Conservation (phyloP, 306 rosid species). For the Elaeagnus macrophylla region DNA sequence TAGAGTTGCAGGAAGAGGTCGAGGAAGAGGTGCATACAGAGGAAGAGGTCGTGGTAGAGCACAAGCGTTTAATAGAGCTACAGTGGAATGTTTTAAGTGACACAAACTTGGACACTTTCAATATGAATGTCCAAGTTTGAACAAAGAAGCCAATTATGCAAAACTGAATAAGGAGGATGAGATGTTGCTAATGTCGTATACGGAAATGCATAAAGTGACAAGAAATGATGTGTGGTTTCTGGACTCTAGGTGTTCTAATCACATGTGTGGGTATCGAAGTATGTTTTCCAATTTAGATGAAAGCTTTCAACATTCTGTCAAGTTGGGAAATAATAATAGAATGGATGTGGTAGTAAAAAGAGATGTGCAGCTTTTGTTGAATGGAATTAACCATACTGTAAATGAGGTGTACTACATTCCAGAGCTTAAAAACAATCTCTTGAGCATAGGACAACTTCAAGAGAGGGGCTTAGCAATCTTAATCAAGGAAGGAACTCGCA, state of each 20-base stretch:
- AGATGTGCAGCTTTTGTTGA: background rate
- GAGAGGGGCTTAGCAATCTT: background rate
- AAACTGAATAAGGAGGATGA: background rate
- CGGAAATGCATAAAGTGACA: background rate
- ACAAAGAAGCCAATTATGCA: background rate
- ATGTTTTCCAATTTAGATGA: background rate
- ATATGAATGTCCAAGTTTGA: background rate
- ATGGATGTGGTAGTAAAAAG: background rate
- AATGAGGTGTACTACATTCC: background rate
- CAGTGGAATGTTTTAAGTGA: background rate
- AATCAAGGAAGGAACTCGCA: background rate
- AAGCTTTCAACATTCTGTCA: background rate
- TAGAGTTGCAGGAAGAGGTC: background rate
- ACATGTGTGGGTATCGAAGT: background rate
- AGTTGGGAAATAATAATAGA: background rate
- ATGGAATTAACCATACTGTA: background rate
- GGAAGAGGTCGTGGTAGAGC: no score
- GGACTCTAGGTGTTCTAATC: no score
- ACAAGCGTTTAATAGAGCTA: background rate
- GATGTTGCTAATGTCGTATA: background rate
- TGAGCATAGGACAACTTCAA: background rate
- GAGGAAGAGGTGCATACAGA: constrained; percentile 1
- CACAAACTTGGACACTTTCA: background rate
- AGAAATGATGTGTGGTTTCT: background rate
- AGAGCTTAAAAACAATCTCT: background rate